phyloP scores from a whole-genome alignment of 2,329 filamentous ascomycete species.

The Rhynchosporium agropyri region DNA sequence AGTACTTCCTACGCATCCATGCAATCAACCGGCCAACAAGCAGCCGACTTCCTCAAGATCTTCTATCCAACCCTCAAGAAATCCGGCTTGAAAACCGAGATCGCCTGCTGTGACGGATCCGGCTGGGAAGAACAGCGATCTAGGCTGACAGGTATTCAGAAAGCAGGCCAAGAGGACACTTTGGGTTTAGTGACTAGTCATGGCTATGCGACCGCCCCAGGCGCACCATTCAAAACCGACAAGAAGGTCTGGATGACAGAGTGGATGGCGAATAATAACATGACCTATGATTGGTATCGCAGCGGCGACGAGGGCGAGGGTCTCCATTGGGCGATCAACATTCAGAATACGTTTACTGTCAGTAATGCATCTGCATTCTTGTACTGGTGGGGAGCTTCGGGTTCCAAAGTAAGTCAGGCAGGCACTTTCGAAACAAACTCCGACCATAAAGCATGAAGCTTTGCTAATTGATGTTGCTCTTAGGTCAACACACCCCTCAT shows the following conservation, averaged over 20 bases:
- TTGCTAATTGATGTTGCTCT: too few relatives aligned
- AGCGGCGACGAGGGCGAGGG: conserved; percentile 53
- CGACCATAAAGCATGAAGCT: too few relatives aligned
- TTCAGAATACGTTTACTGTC: too few relatives aligned
- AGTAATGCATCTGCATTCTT: too few relatives aligned
- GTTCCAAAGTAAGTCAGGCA: too few relatives aligned
- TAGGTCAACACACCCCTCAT: too few relatives aligned
- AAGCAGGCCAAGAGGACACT: conserved; percentile 44
- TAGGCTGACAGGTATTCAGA: conserved; percentile 44
- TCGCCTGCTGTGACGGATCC: conserved; percentile 50
- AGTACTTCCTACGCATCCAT: conserved; percentile 49
- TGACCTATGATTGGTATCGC: conserved; percentile 52
- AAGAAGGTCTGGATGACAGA: conserved; percentile 56
- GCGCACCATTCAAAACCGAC: conserved; percentile 46
- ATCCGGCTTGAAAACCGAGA: conserved; percentile 43
- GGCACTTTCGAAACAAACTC: too few relatives aligned
- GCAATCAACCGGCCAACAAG: conserved; percentile 50
- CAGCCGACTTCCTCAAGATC: conserved; percentile 54
- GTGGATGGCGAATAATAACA: conserved; percentile 50
- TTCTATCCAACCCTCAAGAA: conserved; percentile 45
- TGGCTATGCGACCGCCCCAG: conserved; percentile 47
- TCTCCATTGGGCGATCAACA: too few relatives aligned
- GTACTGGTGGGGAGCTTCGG: too few relatives aligned
- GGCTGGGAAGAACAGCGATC: conserved; percentile 46
- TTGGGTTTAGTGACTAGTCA: conserved; percentile 48